Base-by-base conservation (phyloP, 1,284 basidiomycete species). In the Butyriboletus regius region DNA sequence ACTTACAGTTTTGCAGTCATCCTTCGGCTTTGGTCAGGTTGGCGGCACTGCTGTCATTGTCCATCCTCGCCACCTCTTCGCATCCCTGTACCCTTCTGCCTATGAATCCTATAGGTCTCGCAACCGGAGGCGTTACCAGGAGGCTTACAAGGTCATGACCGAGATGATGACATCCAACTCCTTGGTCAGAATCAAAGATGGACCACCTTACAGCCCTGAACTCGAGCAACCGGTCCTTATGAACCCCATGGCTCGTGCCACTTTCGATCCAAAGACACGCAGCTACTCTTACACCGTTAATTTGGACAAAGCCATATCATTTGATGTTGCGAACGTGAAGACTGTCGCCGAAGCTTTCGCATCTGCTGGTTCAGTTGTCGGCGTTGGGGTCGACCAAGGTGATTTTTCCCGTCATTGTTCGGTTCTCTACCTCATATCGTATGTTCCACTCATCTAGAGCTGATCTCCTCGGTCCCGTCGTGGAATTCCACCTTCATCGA, bases 21-120 rank as follows among this genome's bases (percentile, higher is more conserved):
- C 93, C 17, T 98, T 98, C 74, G 96, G 96, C 62, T 98, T 98
- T 77, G 96, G 95, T 62, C 96, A 98, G 81, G 94, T 97, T 58
- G 96, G 95, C 56, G 96, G 95, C 55, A 90, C 87, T 54, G 87
- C 84, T 43, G 78, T 95, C 56, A 75, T 97, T 59, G 68, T 98
- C 50, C 86, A 98, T 71, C 92, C 96, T 45, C 88, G 90, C 58
- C 92, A 91, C 75, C 78, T 97, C 55, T 85, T 93, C 58, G 95
- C 85, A 47, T 78, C 88, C 13, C 72, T 98, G 38, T 82, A 89
- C 55, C 78, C 85, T 3, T 73, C 79, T 28, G 68, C 77, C 54
- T 95, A 93, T 61, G 80, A 83, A 44, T 71, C 75, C 29, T 98
- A 98, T 77, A 80, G 76, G 69, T 66, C 69, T 48, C 79, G 79